Conservation (phyloP, 108 stramenopile species). For the Stephanodiscus minutulus region DNA sequence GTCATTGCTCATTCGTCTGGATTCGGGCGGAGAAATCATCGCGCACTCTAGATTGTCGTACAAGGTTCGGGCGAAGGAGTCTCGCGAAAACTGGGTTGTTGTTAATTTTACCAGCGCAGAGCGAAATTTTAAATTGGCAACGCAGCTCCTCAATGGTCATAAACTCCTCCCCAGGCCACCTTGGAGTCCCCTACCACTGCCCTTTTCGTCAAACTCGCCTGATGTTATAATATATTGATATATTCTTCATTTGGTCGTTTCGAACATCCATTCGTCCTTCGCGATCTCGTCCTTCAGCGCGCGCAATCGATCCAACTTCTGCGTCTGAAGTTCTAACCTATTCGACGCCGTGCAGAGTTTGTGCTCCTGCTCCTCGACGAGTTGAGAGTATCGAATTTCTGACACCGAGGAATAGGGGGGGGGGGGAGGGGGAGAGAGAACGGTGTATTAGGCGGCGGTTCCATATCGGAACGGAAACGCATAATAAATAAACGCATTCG, state of each 20-base stretch:
- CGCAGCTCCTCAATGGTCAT: too few relatives aligned
- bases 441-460: not conserved
- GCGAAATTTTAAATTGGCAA: too few relatives aligned
- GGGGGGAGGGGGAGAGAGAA: not conserved
- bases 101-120: too few relatives aligned
- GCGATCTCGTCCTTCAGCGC: constrained; percentile 58
- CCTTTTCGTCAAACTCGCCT: too few relatives aligned
- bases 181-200: too few relatives aligned
- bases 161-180: too few relatives aligned
- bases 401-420: not conserved
- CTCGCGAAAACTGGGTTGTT: too few relatives aligned
- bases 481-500: too few relatives aligned
- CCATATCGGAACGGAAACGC: not conserved
- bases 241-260: not conserved
- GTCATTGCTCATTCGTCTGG: not conserved
- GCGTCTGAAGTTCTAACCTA: constrained; percentile 52
- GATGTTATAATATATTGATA: too few relatives aligned
- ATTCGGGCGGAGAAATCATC: not conserved
- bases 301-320: constrained; percentile 64
- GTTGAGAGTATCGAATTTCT: constrained; percentile 43
- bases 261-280: constrained; percentile 64
- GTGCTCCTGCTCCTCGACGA: constrained; percentile 73
- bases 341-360: constrained; percentile 62
- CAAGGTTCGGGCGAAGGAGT: too few relatives aligned
- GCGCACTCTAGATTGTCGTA: too few relatives aligned